A percentile compares a stretch with the other conserved stretches of the same genome.
Evolutionary conservation across 2,329 filamentous ascomycete species (phyloP).

Genomic region (Alternaria brassicicola): DNA sequence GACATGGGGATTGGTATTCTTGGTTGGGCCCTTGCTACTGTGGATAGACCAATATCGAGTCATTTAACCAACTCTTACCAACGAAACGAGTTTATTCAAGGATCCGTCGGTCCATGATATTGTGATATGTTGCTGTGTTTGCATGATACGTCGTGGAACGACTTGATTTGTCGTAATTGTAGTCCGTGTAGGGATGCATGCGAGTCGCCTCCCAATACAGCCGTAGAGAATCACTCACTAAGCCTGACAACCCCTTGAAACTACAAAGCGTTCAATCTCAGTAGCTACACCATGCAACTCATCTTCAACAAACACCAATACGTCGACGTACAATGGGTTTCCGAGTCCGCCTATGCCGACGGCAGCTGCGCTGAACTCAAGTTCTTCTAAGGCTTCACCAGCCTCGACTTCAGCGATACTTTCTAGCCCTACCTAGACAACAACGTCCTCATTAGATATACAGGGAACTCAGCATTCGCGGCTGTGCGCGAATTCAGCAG

Average conservation of each 20-base stretch:
- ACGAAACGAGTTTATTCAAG: too few relatives aligned
- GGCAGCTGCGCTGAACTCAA: conserved; percentile 4
- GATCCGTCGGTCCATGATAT: not conserved
- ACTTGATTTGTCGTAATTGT: not conserved
- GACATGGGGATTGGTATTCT: not conserved
- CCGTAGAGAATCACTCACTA: not conserved
- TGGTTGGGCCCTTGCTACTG: not conserved
- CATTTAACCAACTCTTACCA: not conserved
- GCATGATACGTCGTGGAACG: not conserved
- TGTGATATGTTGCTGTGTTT: not conserved
- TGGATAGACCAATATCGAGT: not conserved
- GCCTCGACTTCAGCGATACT: conserved; percentile 10
- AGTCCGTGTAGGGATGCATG: not conserved
- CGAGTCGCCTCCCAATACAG: not conserved
- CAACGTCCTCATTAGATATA: conserved; percentile 10
- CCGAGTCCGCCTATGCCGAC: conserved; percentile 14
- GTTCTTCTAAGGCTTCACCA: conserved; percentile 2
- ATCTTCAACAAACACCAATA: conserved; percentile 15
- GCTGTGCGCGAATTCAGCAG: conserved; percentile 15
- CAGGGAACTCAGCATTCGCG: conserved; percentile 12
- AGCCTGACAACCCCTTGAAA: not conserved
- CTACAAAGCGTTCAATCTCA: conserved; percentile 12
- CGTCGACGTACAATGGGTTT: conserved; percentile 11
- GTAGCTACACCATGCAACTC: conserved; percentile 9
- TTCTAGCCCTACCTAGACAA: conserved; percentile 11